Base-by-base conservation (phyloP, 2,329 filamentous ascomycete genomes). In the Hymenoscyphus occultus region DNA sequence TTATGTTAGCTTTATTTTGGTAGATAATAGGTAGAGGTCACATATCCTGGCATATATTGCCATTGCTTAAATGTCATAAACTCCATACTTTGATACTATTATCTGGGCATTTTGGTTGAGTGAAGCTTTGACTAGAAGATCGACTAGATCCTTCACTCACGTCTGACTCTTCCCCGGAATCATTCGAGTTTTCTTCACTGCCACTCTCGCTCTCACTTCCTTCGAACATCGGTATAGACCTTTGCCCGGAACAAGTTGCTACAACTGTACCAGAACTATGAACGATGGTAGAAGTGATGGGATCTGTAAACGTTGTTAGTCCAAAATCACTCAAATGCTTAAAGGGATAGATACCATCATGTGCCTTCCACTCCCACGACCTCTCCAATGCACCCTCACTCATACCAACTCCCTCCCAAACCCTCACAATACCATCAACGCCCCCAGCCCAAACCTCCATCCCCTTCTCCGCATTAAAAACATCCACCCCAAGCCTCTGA, bases 381-480 rank as follows among this genome's bases (percentile, higher is more conserved):
- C 67, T 71, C 60, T 68, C 64, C 58, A 67, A 39, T 7, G 56
- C 66, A 1, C 78, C 76, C 16, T 84, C 85, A 56, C 78, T 80
- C 48, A 73, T 76, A 32, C 86, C 85, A 0, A 87, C 81, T 12
- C 79, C 79, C 56, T 88, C 83, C 83, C 85, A 89, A 6, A 88
- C 81, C 56, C 79, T 78, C n/a, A 87, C 82, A 2, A 76, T 72
- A 1, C 87, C 86, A 66, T 81, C 77, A 56, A 80, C 78, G 0
- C 82, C 81, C 1, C 86, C 87, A 5, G 84, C 84, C 86, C 86
- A 89, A 57, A 89, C 79, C 73, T 89, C 87, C 67, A 86, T 86
- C 1, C 81, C 80, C 1, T 77, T 77, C 2, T 74, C 69, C 66
- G 79, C 78, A 0, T 80, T 77, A 68, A 84, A 89, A 2, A 86